Conservation (phyloP, 768 basidiomycete genomes). For the Kwoniella sp. region DNA sequence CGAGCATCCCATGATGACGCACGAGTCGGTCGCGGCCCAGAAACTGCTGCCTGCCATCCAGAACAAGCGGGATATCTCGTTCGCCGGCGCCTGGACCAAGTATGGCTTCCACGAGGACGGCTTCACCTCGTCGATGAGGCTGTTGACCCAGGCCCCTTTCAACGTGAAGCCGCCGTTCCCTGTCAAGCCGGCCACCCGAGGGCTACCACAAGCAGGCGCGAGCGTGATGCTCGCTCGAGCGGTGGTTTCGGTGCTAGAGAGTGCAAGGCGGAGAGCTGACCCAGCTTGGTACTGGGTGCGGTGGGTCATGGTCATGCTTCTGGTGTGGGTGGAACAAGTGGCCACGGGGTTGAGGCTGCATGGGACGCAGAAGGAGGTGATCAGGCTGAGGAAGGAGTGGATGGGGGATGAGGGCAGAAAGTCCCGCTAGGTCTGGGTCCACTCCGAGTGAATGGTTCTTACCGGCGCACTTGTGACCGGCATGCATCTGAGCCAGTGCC, state of each 20-base stretch:
- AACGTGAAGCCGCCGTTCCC: slow-evolving; percentile 39
- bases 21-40: slow-evolving; percentile 60
- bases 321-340: slow-evolving; percentile 27
- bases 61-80: slow-evolving; percentile 60
- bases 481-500: no score
- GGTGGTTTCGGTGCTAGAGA: slow-evolving; percentile 17
- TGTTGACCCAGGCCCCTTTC: slow-evolving; percentile 25
- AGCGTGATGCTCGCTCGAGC: not conserved
- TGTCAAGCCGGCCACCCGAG: slow-evolving; percentile 28
- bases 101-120: slow-evolving; percentile 83
- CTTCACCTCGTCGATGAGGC: slow-evolving; percentile 55
- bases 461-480: no score
- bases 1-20: slow-evolving; percentile 65
- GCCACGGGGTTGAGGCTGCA: slow-evolving; percentile 2
- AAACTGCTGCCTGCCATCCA: slow-evolving; percentile 59
- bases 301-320: slow-evolving; percentile 21
- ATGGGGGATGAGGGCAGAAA: no score
- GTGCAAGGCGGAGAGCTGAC: slow-evolving; percentile 2
- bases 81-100: slow-evolving; percentile 67
- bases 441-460: no score
- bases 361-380: slow-evolving; percentile 19
- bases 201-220: slow-evolving; percentile 8
- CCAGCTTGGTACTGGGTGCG: slow-evolving; percentile 23
- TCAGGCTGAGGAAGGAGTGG: slow-evolving; percentile 33
- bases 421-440: no score